Evolutionary conservation across 352 stramenopile species (phyloP), one percentile per base, ranked within the genome.

Genomic region (Phytophthora agathidicida): DNA sequence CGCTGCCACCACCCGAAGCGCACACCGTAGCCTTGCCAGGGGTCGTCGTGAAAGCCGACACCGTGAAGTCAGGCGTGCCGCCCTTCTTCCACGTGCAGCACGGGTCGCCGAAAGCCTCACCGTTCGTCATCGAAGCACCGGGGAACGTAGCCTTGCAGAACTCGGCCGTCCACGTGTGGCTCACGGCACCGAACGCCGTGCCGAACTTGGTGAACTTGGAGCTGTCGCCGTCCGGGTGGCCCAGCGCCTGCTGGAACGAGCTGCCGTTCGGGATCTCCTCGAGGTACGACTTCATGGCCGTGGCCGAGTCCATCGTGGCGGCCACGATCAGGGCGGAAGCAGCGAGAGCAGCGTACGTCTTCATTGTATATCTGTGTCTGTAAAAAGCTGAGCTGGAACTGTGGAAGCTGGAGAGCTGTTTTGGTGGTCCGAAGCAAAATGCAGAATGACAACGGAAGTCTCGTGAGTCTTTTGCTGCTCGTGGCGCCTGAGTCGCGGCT

Each of bases 31-130:
- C 52, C 50, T 63, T 49, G 17, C 44, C 57, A 23, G 60, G 52
- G 0, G 45, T 64, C 22, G 37, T 58, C 24, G 66, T 71, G 55
- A 75, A 71, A 26, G 63, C 55, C 33, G 55, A 36, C 56, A 80
- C 65, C n/a, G 51, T 64, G 37, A 78, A 77, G 45, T 82, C 69
- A 4, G 75, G 46, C 3, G 33, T 73, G 32, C 52, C 66, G 24
- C 69, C 60, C 48, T 63, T 66, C 20, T 54, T 70, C 72, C 72
- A 85, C 55, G 63, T 77, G 71, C 75, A 84, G 32, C 75, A 84
- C 55, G 75, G 75, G 62, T 84, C 75, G 6, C 75, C 75, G 60
- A 85, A 78, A 33, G 70, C 75, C 16, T 57, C 68, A 33, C 75
- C 75, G 60, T 71, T 68, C 17, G 65, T 78, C 53, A 77, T 68